Percentiles rank a stretch among this genome's conserved stretches.
Conservation (phyloP, 148 eudicot genomes). For the Diospyros lotus region DNA sequence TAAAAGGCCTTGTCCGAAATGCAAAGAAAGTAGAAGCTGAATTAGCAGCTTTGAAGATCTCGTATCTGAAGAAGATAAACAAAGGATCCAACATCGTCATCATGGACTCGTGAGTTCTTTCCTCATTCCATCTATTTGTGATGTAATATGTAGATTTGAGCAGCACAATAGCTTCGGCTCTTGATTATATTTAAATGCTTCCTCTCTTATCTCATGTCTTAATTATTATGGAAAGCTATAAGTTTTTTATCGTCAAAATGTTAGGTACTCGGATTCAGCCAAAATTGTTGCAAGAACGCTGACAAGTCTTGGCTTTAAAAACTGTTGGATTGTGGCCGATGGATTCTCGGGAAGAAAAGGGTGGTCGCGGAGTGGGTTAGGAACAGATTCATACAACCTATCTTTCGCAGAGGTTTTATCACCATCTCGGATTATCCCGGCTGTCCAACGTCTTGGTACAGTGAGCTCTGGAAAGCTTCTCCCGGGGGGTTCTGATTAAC, state of each 20-base stretch:
- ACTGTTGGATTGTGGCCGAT: constrained; percentile 68
- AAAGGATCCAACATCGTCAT: constrained; percentile 82
- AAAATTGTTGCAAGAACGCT: constrained; percentile 74
- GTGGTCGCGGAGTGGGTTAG: constrained; percentile 82
- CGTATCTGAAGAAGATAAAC: constrained; percentile 70
- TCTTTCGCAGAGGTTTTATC: constrained; percentile 66
- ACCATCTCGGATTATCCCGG: constrained; percentile 71
- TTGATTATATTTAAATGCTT: not conserved
- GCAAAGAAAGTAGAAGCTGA: constrained; percentile 87
- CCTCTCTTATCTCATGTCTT: no score
- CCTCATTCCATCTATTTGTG: constrained; percentile 3
- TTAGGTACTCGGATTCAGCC: constrained; percentile 79
- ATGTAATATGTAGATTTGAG: not conserved
- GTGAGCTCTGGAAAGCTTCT: constrained; percentile 59
- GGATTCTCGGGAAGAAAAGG: constrained; percentile 93
- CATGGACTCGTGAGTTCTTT: constrained; percentile 78
- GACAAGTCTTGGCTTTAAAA: constrained; percentile 74
- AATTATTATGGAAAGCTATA: not conserved
- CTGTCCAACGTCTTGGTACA: constrained; percentile 49
- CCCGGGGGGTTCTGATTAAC: constrained; percentile 55
- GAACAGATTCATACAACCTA: constrained; percentile 64
- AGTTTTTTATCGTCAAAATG: no score
- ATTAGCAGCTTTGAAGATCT: constrained; percentile 81
- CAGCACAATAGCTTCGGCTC: not conserved
- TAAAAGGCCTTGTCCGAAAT: constrained; percentile 59